Evolutionary conservation across 305 asterid species (phyloP), one percentile per base, ranked within the genome.

Genomic region (Fraxinus nigra): DNA sequence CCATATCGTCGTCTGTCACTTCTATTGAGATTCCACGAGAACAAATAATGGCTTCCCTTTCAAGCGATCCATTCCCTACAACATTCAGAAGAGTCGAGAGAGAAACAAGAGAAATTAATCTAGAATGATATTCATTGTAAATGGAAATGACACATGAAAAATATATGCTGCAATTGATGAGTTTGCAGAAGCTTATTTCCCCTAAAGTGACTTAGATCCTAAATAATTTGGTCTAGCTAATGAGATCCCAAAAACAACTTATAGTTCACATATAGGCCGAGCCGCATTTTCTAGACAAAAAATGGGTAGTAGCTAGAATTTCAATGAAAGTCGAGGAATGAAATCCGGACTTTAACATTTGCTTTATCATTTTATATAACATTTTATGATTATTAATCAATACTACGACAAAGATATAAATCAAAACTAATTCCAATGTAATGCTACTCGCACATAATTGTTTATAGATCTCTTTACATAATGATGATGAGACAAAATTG

Each of bases 41-140:
- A 90, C 95, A 77, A 81, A 91, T 20, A 91, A 87, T 38, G 97
- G 93, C 89, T 91, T 93, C 46, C 94, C 93, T 18, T 90, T 89
- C 86, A 93, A 86, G 28, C 91, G 86, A 26, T 90, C 97, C 74
- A 89, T 84, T n/a, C 97, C 97, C 97, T 93, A 74, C 76, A 84
- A 35, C 40, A 77, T 72, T 80, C 14, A 70, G 34, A 75, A 75
- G 16, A 16, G 32, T n/a, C 14, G 16, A 13, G 18, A 20, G 4
- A 20, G 6, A 40, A 10, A 43, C 54, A 13, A 20, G 4, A 20
- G 6, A 40, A 10, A 43, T 69, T 33, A 13, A 80, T 10, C 24
- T 35, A 7, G 24, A 76, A 75, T 51, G 22, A 51, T 16, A 16
- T 0, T 0, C 4, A 4, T 10, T 5, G n/a, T 48, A 48, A 40